Conservation (phyloP, 2,329 filamentous ascomycete genomes). For the Colletotrichum viniferum region DNA sequence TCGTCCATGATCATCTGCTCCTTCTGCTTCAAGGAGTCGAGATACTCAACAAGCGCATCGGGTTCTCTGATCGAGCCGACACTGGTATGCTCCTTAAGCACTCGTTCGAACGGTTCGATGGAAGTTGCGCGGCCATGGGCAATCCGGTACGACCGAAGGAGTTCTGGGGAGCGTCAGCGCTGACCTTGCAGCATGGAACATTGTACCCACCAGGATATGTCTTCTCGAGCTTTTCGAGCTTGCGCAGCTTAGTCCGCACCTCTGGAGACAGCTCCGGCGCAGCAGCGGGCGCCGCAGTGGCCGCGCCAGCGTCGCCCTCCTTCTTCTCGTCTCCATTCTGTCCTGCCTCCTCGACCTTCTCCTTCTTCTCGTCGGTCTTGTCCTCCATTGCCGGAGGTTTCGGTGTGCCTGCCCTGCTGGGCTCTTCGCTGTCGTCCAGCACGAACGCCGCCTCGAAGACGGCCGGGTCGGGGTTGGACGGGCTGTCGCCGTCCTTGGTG, state of each 20-base stretch:
- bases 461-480: slow-evolving; percentile 75
- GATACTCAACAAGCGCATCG: slow-evolving; percentile 82
- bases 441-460: slow-evolving; percentile 88
- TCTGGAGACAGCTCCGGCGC: slow-evolving; percentile 70
- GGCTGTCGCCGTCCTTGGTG: slow-evolving; percentile 40
- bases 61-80: slow-evolving; percentile 88
- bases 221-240: slow-evolving; percentile 87
- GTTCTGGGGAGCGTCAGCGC: slow-evolving; percentile 55
- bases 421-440: slow-evolving; percentile 80
- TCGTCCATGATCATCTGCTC: slow-evolving; percentile 95
- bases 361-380: slow-evolving; percentile 29
- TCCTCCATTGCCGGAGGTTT: slow-evolving; percentile 38
- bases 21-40: slow-evolving; percentile 84
- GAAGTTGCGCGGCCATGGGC: slow-evolving; percentile 85
- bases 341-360: slow-evolving; percentile 20
- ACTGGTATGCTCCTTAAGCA: slow-evolving; percentile 90
- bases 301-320: slow-evolving; percentile 9
- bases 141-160: slow-evolving; percentile 88
- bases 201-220: slow-evolving; percentile 76
- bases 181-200: neutral
- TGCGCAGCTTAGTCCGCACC: slow-evolving; percentile 75
- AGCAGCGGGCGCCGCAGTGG: slow-evolving; percentile 25
- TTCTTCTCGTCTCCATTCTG: slow-evolving; percentile 28
- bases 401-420: slow-evolving; percentile 66
- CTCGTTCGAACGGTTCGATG: slow-evolving; percentile 92